Percentiles rank a stretch among this genome's conserved stretches.
phyloP scores from a whole-genome alignment of 225 moss, liverwort and hornwort species.

The Pseudoscleropodium purum region DNA sequence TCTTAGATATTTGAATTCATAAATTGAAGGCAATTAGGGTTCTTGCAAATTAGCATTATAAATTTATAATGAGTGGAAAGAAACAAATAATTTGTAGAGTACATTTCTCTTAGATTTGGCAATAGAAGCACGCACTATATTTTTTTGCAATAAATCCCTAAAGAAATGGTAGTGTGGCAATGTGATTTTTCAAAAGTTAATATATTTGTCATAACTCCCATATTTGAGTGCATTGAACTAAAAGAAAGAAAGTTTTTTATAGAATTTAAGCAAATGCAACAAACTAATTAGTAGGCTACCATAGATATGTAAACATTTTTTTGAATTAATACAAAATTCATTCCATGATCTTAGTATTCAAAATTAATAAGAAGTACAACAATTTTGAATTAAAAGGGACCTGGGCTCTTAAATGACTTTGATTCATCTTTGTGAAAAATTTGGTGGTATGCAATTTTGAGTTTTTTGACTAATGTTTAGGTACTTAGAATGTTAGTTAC shows the following conservation, averaged over 20 bases:
- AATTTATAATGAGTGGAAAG: not conserved
- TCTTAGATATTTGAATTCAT: not conserved
- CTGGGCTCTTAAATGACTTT: too few species aligned
- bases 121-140: not conserved
- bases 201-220: not conserved
- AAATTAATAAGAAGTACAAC: not conserved
- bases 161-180: rapidly evolving
- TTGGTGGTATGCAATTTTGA: not conserved
- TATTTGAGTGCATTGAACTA: not conserved
- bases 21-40: not conserved
- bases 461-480: not conserved
- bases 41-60: not conserved
- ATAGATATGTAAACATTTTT: not conserved
- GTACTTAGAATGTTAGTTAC: not conserved
- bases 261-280: not conserved
- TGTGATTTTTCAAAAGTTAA: not conserved
- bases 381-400: not conserved
- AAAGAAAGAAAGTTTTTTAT: not conserved
- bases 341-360: not conserved
- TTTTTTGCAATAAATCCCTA: not conserved
- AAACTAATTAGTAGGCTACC: too few species aligned
- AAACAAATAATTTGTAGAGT: not conserved
- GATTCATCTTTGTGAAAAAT: not conserved
- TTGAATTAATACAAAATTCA: too few species aligned
- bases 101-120: not conserved